Percentiles rank a stretch among this genome's conserved stretches.
Evolutionary conservation across 1,284 basidiomycete genomes (phyloP).

Genomic region (Malassezia yamatoensis): DNA sequence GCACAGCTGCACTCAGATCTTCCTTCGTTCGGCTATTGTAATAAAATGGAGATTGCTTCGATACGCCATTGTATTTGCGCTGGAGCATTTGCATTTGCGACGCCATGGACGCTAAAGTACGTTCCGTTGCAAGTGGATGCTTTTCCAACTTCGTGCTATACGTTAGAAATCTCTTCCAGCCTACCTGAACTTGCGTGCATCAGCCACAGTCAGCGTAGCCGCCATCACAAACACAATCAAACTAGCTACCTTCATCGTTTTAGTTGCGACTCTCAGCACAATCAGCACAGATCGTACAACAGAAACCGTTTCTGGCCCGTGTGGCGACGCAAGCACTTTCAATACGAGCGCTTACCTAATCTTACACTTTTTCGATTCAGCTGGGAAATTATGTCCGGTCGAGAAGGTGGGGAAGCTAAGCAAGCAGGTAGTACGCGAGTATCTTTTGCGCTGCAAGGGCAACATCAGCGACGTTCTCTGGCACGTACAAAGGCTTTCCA

Average conservation of each 20-base stretch:
- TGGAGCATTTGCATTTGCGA: constrained; percentile 53
- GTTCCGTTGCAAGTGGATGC: constrained; percentile 58
- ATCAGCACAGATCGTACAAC: background rate
- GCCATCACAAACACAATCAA: too few relatives aligned
- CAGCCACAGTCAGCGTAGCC: background rate
- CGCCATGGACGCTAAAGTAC: constrained; percentile 59
- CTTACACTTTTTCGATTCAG: too few relatives aligned
- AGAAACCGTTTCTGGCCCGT: background rate
- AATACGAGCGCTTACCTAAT: too few relatives aligned
- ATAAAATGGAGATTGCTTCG: constrained; percentile 37
- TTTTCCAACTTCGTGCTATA: constrained; percentile 52
- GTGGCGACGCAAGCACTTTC: background rate
- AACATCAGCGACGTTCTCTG: background rate
- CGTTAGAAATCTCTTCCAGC: background rate
- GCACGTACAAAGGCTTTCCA: background rate
- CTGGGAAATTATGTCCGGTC: too few relatives aligned
- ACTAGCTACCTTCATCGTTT: constrained; percentile 1
- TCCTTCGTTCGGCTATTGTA: constrained; percentile 52
- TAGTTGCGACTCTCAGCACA: background rate
- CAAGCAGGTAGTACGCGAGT: background rate
- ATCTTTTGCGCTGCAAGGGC: constrained; percentile 4
- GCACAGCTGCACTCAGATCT: constrained; percentile 51
- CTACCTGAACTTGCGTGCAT: constrained; percentile 9
- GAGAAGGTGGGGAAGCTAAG: too few relatives aligned
- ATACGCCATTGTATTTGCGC: constrained; percentile 38